Conservation (phyloP, 2,329 filamentous ascomycete genomes). For the Aspergillus calidoustus region DNA sequence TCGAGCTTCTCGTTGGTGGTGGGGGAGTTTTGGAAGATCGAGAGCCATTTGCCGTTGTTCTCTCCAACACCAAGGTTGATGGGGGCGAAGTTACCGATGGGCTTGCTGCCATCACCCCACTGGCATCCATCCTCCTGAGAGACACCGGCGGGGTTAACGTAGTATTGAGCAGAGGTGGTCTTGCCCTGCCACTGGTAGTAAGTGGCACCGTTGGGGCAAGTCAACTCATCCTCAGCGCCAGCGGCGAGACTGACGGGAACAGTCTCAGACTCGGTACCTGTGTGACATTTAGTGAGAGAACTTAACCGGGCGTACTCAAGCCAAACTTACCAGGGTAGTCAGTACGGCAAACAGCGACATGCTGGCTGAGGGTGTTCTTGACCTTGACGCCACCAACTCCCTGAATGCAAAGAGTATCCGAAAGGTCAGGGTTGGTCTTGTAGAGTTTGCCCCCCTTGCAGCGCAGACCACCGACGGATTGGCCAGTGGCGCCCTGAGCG, state of each 20-base stretch:
- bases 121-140: slow-evolving; percentile 70
- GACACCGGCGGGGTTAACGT: slow-evolving; percentile 84
- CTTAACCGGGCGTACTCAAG: not conserved
- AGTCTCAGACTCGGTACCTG: slow-evolving; percentile 79
- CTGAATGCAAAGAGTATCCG: slow-evolving; percentile 72
- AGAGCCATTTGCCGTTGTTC: slow-evolving; percentile 75
- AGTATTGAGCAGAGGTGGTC: slow-evolving; percentile 90
- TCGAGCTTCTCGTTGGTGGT: slow-evolving; percentile 72
- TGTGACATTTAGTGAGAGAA: slow-evolving; percentile 4
- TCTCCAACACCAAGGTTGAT: slow-evolving; percentile 82
- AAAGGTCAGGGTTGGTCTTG: slow-evolving; percentile 70
- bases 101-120: slow-evolving; percentile 68
- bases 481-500: slow-evolving; percentile 74
- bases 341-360: slow-evolving; percentile 84
- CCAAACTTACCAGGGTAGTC: slow-evolving; percentile 78
- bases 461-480: slow-evolving; percentile 86
- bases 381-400: slow-evolving; percentile 74
- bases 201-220: slow-evolving; percentile 71
- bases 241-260: slow-evolving; percentile 68
- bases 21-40: slow-evolving; percentile 82
- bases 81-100: slow-evolving; percentile 82
- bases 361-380: slow-evolving; percentile 70
- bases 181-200: slow-evolving; percentile 81
- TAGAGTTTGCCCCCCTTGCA: slow-evolving; percentile 76
- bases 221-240: slow-evolving; percentile 68